Evolutionary conservation across 768 basidiomycete genomes (phyloP).

Genomic region (Cyathus striatus): DNA sequence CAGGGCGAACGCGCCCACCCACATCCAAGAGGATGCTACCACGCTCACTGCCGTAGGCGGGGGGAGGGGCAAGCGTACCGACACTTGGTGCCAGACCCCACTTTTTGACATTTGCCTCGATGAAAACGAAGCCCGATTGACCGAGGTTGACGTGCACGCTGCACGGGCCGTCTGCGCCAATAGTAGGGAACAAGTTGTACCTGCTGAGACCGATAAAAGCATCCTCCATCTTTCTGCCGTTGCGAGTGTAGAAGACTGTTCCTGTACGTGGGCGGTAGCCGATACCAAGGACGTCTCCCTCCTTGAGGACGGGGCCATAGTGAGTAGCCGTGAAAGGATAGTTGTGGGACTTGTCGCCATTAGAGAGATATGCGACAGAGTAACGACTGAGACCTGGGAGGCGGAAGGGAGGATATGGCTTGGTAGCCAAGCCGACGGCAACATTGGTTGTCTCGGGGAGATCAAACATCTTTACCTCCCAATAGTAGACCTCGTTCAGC

Average conservation of each 20-base stretch:
- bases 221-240: conserved; percentile 95
- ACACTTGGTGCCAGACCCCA: conserved; percentile 98
- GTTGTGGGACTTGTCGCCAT: conserved; percentile 95
- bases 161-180: conserved; percentile 95
- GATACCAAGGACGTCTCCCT: conserved; percentile 93
- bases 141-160: conserved; percentile 97
- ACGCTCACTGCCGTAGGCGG: conserved; percentile 95
- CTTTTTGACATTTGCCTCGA: conserved; percentile 99
- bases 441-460: conserved; percentile 83
- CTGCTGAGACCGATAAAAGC: conserved; percentile 86
- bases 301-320: conserved; percentile 80
- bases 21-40: conserved; percentile 95
- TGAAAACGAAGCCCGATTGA: conserved; percentile 97
- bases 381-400: conserved; percentile 81
- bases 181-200: conserved; percentile 95
- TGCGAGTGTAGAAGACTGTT: conserved; percentile 98
- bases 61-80: conserved; percentile 95
- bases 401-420: conserved; percentile 94
- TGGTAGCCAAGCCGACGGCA: conserved; percentile 93
- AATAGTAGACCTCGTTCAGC: conserved; percentile 98
- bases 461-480: conserved; percentile 99
- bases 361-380: conserved; percentile 94
- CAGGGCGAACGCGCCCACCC: conserved; percentile 52
- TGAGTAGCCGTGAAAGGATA: conserved; percentile 87
- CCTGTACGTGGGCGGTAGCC: conserved; percentile 96